phyloP scores from a whole-genome alignment of 495 filamentous ascomycete species.

The Penicillium simplicissimum region DNA sequence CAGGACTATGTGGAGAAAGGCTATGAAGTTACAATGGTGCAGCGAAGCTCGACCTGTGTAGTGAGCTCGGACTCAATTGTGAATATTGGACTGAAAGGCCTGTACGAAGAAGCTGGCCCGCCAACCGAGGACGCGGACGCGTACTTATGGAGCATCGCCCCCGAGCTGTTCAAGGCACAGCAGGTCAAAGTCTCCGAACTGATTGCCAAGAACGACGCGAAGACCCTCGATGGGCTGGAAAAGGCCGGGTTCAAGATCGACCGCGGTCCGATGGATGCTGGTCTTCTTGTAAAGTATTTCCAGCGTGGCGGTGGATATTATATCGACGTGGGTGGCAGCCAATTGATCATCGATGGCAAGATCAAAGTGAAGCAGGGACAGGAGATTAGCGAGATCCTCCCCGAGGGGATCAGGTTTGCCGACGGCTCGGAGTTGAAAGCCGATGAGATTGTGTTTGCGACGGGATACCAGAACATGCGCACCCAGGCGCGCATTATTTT shows the following conservation, averaged over 20 bases:
- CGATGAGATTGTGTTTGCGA: constrained; percentile 82
- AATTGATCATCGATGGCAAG: constrained; percentile 74
- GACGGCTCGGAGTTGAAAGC: constrained; percentile 70
- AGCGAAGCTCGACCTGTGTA: constrained; percentile 74
- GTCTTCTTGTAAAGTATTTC: constrained; percentile 73
- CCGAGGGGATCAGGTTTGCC: constrained; percentile 60
- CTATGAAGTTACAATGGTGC: constrained; percentile 81
- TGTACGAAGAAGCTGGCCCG: constrained; percentile 63
- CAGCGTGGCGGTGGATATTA: constrained; percentile 79
- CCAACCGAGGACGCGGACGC: constrained; percentile 65
- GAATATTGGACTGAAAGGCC: constrained; percentile 52
- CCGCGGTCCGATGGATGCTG: constrained; percentile 61
- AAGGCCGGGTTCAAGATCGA: constrained; percentile 72
- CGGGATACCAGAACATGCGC: constrained; percentile 81
- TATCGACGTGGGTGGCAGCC: constrained; percentile 70
- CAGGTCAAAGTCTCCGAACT: constrained; percentile 54
- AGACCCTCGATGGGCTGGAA: constrained; percentile 57
- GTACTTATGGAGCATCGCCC: constrained; percentile 53
- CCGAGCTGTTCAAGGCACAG: constrained; percentile 57
- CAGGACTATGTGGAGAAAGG: constrained; percentile 82
- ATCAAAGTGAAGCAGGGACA: constrained; percentile 73
- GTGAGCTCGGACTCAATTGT: constrained; percentile 57
- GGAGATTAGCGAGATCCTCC: constrained; percentile 61
- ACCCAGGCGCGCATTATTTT: constrained; percentile 61
- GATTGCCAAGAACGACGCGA: constrained; percentile 49